Evolutionary conservation across 164 flowering plant species (phyloP), one percentile per base, ranked within the genome.

Genomic region (Tetracentron sinense): DNA sequence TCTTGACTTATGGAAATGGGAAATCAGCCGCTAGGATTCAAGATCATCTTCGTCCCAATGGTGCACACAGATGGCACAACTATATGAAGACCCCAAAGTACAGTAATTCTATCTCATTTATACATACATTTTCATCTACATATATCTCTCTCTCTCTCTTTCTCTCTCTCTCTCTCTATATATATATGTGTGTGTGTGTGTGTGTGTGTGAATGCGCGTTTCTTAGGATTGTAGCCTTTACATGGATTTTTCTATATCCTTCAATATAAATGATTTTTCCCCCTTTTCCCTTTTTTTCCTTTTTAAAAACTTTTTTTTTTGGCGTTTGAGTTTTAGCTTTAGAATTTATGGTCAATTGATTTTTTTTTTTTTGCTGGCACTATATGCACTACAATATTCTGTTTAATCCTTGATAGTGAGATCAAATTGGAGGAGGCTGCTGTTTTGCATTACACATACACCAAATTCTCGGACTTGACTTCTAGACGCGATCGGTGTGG

Each of bases 21-120:
- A 95, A 95, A 79, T 78, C 98, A 60, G 98, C 96, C 63, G 98
- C 99, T 69, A 81, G 99, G 16, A 58, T 95, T 69, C 89, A 82
- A 72, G 97, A 95, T 73, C 91, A 95, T 75, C 96, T 95, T 47
- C 97, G 99, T 46, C 99, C 99, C 38, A 88, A 89, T 80, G 96
- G 97, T 71, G 99, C 96, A 42, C 97, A 93, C 74, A 80, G 98
- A 83, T 90, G 98, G 98, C 94, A 90, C 74, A 93, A 90, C 72
- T 93, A 93, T 74, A 85, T 87, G 97, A 93, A 90, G 81, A 78
- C 85, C 20, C 97, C 96, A 42, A 88, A 84, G 98, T 93, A 88
- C 46, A 79, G 26, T 66, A 5, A 48, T 56, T 48, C 28, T 17
- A 38, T 58, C 44, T 68, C 55, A 42, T 20, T 42, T n/a, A 26